Evolutionary conservation across 2,329 filamentous ascomycete species (phyloP), one percentile per base, ranked within the genome.

Genomic region (Fusarium sterilihyphosum): DNA sequence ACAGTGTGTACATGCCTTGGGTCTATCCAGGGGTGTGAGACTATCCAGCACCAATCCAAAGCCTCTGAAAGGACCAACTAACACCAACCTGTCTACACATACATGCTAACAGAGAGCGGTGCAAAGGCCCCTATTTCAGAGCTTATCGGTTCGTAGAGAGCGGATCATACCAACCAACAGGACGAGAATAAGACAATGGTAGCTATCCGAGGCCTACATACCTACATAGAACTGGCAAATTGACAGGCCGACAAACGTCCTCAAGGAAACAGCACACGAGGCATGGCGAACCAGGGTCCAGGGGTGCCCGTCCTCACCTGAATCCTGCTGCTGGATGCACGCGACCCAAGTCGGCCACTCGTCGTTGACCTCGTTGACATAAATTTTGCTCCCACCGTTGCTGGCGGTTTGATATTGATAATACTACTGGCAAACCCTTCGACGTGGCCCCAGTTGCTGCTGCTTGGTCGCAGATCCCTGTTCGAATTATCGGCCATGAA

Each of bases 371-470:
- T 78, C 53, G 70, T 70, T 63, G 66, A 62, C 70, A 69, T 75
- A 56, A 72, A 46, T 65, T 67, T 77, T 66, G 72, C 63, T 67
- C 67, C 71, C 77, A 76, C 75, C 73, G 75, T 78, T 70, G 74
- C 69, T 76, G 75, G 73, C 67, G 70, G 75, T 78, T 78, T 78
- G 77, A 72, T 67, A 77, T 77, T 76, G 77, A 78, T 76, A 61
- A 31, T 49, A 58, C 76, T 74, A 74, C 44, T 47, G 24, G 58
- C 64, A 75, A 70, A 65, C 72, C 58, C 57, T 70, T 65, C 74
- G 58, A 76, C 75, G 63, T 77, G 77, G 73, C 70, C 75, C 75
- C 72, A 73, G 75, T 65, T 69, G 67, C 52, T 70, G 70, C 61
- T 71, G 62, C 71, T 78, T 75, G 71, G 75, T 50, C 47, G 47